A percentile compares a stretch with the other conserved stretches of the same genome.
Evolutionary conservation across 352 stramenopile genomes (phyloP).

Genomic region (Blastocystis sp.): DNA sequence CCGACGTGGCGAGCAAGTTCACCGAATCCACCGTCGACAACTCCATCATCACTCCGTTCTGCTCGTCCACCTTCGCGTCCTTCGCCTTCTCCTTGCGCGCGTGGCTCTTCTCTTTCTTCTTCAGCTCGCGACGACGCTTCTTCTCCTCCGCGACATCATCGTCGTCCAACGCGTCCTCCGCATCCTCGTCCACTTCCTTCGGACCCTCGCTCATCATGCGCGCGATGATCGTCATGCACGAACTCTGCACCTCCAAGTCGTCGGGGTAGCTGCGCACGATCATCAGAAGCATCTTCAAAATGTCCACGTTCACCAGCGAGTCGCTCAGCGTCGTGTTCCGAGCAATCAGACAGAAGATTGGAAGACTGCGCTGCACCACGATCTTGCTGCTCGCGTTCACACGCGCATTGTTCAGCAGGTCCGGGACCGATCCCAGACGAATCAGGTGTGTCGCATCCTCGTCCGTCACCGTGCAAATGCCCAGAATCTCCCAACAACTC

Average conservation of each 20-base stretch:
- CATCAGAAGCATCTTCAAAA: slow-evolving; percentile 51
- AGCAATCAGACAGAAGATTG: slow-evolving; percentile 32
- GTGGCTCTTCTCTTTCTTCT: not conserved
- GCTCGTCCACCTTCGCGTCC: slow-evolving; percentile 13
- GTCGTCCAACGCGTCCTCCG: slow-evolving; percentile 42
- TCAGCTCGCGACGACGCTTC: slow-evolving; percentile 10
- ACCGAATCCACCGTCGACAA: slow-evolving; percentile 20
- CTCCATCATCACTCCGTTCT: slow-evolving; percentile 21
- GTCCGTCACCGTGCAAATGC: not conserved
- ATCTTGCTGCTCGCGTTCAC: slow-evolving; percentile 23
- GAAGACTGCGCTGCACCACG: slow-evolving; percentile 22
- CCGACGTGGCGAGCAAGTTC: not conserved
- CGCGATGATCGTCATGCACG: slow-evolving; percentile 45
- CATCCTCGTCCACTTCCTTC: slow-evolving; percentile 16
- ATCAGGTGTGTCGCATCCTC: not conserved
- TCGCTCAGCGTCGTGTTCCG: slow-evolving; percentile 15
- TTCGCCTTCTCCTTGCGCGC: not conserved
- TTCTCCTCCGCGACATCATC: slow-evolving; percentile 51
- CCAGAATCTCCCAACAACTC: slow-evolving; percentile 41
- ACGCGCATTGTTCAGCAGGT: slow-evolving; percentile 29
- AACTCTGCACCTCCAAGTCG: slow-evolving; percentile 11
- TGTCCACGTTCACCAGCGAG: slow-evolving; percentile 33
- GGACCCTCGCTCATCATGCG: slow-evolving; percentile 2
- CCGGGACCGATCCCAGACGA: not conserved
- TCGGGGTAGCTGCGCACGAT: slow-evolving; percentile 33